A percentile compares a stretch with the other conserved stretches of the same genome.
phyloP scores from a whole-genome alignment of 805 yeast species.

The Vanderwaltozyma tropicalis region DNA sequence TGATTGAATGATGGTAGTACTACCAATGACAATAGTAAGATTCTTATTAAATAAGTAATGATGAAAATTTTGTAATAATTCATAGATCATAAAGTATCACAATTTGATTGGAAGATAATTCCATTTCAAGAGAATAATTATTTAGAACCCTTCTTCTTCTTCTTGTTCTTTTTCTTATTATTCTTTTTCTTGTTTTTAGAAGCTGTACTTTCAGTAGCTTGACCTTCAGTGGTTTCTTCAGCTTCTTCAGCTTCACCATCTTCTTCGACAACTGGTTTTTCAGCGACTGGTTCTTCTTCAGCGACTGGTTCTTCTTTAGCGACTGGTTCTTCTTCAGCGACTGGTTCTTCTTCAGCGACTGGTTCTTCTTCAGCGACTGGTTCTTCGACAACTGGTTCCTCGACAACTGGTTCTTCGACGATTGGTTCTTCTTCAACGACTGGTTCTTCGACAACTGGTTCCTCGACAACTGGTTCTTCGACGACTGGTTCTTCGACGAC shows the following conservation, averaged over 20 bases:
- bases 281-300: constrained; percentile 3
- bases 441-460: constrained; percentile 3
- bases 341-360: constrained; percentile 6
- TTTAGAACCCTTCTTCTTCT: not conserved
- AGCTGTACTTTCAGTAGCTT: constrained; percentile 3
- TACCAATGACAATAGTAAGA: too few relatives aligned
- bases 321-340: constrained; percentile 4
- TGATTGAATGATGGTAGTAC: too few relatives aligned
- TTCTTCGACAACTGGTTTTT: constrained; percentile 5
- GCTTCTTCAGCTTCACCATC: constrained; percentile 2
- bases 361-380: constrained; percentile 4
- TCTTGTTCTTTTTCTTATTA: constrained; percentile 1
- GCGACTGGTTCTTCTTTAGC: constrained; percentile 3
- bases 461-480: constrained; percentile 2
- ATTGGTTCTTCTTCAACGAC: constrained; percentile 5
- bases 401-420: constrained; percentile 5
- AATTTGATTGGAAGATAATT: too few relatives aligned
- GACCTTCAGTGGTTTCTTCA: constrained; percentile 4
- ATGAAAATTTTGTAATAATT: too few relatives aligned
- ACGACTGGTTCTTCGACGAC: constrained; percentile 3
- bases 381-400: constrained; percentile 5
- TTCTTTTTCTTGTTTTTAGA: constrained; percentile 2
- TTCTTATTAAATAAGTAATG: too few relatives aligned
- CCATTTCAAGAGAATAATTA: not conserved
- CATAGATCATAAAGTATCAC: too few relatives aligned